Evolutionary conservation across 257 asterid species (phyloP).

Genomic region (Nicotiana tomentosiformis): DNA sequence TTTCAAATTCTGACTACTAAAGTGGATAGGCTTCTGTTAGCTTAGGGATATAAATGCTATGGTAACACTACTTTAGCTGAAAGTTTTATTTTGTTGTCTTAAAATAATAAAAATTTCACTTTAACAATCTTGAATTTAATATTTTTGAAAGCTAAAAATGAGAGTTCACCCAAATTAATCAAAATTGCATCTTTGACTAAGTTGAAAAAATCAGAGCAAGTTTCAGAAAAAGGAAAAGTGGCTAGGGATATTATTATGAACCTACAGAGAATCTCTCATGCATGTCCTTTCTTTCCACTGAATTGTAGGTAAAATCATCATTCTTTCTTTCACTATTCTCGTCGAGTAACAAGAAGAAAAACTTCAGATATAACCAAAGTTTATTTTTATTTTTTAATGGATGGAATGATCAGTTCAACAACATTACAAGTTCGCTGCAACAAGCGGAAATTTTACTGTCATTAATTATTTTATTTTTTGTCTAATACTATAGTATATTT

Average conservation of each 20-base stretch:
- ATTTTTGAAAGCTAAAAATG: background rate
- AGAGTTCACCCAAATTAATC: background rate
- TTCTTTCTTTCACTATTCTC: background rate
- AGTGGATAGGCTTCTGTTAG: background rate
- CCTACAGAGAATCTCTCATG: conserved; percentile 16
- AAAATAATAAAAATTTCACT: background rate
- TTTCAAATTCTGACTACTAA: no score
- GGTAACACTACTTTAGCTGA: background rate
- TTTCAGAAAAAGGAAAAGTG: conserved; percentile 16
- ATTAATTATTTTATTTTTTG: background rate
- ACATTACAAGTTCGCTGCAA: conserved; percentile 44
- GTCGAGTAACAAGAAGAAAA: background rate
- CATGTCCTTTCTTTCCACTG: conserved; percentile 26
- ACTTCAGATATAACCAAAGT: background rate
- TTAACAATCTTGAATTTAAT: background rate
- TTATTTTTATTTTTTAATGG: background rate
- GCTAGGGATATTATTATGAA: conserved; percentile 21
- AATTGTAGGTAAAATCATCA: conserved; percentile 34
- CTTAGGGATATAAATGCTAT: background rate
- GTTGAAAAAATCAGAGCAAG: conserved; percentile 21
- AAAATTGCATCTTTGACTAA: conserved; percentile 32
- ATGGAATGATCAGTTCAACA: conserved; percentile 52
- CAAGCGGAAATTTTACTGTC: conserved; percentile 32
- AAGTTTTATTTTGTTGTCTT: background rate
- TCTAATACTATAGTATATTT: background rate